Conservation (phyloP, 2,329 filamentous ascomycete genomes). For the Chalara sp. region DNA sequence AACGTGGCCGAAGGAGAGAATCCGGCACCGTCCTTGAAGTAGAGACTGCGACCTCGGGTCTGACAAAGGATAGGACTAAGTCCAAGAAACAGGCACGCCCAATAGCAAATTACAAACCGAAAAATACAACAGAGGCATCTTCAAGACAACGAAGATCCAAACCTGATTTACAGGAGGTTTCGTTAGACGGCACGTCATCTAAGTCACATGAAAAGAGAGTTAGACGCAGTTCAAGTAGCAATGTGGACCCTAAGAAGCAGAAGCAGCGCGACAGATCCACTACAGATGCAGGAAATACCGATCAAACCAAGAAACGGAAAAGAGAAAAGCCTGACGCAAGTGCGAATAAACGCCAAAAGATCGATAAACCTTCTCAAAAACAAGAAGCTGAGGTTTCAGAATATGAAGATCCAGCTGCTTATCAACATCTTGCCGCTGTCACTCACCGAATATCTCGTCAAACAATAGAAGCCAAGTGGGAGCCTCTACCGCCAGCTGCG, state of each 20-base stretch:
- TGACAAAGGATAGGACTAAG: constrained; percentile 7
- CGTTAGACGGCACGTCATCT: too few relatives aligned
- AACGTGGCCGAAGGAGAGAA: not conserved
- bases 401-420: constrained; percentile 21
- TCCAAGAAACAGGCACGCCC: constrained; percentile 1
- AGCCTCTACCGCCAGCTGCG: constrained; percentile 46
- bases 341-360: too few relatives aligned
- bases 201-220: too few relatives aligned
- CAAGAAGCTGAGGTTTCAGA: not conserved
- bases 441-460: constrained; percentile 51
- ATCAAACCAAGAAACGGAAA: constrained; percentile 4
- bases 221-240: too few relatives aligned
- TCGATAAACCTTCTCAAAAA: too few relatives aligned
- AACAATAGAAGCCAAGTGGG: constrained; percentile 64
- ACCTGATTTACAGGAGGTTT: too few relatives aligned
- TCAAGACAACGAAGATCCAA: too few relatives aligned
- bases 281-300: not conserved
- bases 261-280: too few relatives aligned
- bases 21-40: constrained; percentile 7
- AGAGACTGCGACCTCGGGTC: constrained; percentile 16
- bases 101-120: not conserved
- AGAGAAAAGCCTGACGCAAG: not conserved
- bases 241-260: too few relatives aligned
- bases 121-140: not conserved
- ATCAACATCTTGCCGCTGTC: constrained; percentile 44